These are phyloP conservation scores for Candida maltosa DNA, from an alignment of 805 yeast genomes.

Conservation along the genomic window DNA sequence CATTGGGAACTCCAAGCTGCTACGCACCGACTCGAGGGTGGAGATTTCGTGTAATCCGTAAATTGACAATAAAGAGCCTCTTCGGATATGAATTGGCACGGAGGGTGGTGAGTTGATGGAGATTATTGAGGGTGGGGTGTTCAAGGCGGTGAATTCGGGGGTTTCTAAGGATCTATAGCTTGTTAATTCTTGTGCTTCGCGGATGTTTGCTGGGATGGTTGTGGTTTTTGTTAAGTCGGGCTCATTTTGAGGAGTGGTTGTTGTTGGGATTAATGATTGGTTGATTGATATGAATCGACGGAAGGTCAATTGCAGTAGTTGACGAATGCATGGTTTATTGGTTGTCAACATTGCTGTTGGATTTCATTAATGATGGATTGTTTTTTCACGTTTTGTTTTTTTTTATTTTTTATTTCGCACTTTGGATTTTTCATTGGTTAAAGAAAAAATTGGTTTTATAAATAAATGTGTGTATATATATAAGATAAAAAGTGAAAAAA, in stretches of 20 bases:
- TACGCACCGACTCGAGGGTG: slow-evolving; percentile 14
- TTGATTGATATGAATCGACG: slow-evolving; percentile 10
- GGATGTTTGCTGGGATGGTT: slow-evolving; percentile 10
- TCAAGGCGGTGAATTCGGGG: slow-evolving; percentile 20
- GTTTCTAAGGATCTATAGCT: slow-evolving; percentile 17
- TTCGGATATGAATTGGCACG: slow-evolving; percentile 47
- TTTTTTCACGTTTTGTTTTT: too few species aligned
- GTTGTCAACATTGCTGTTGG: too few species aligned
- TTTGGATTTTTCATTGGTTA: too few species aligned
- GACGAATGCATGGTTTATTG: too few species aligned
- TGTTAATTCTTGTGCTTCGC: slow-evolving; percentile 12
- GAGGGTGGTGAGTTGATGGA: slow-evolving; percentile 58
- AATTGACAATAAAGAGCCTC: slow-evolving; percentile 49
- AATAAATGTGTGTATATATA: too few species aligned
- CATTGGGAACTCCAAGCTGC: slow-evolving; percentile 26
- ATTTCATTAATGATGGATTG: too few species aligned
- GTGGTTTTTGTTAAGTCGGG: slow-evolving; percentile 4
- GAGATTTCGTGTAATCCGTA: slow-evolving; percentile 26
- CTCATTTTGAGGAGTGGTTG: slow-evolving; percentile 1
- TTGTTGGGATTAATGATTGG: slow-evolving; percentile 7
- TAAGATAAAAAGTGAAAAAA: too few species aligned
- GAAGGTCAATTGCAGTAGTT: slow-evolving; percentile 2
- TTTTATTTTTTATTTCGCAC: too few species aligned
- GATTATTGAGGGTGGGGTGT: slow-evolving; percentile 30
- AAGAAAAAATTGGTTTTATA: too few species aligned